These are phyloP conservation scores for Sporothrix inflata DNA, from an alignment of 2,329 filamentous ascomycete species.

Conservation along the genomic window DNA sequence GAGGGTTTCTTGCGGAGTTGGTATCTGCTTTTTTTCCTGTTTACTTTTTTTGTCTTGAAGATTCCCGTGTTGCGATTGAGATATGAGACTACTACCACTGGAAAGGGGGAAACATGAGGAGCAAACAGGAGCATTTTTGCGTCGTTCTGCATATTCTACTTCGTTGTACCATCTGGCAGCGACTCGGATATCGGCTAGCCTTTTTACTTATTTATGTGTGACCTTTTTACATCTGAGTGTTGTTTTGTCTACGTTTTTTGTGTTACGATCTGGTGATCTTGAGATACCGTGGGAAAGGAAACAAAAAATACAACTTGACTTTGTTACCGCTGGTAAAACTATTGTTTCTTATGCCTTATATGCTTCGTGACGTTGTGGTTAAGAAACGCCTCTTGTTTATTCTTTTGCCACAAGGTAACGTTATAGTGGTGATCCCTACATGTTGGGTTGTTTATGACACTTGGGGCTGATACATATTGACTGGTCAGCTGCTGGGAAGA, in stretches of 20 bases:
- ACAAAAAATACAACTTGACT: background rate
- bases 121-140: slow-evolving; percentile 32
- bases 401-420: background rate
- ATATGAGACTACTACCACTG: slow-evolving; percentile 20
- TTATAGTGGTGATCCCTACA: background rate
- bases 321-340: background rate
- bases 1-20: slow-evolving; percentile 33
- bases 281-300: background rate
- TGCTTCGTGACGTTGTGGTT: background rate
- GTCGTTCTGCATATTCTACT: slow-evolving; percentile 28
- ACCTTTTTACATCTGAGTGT: background rate
- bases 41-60: slow-evolving; percentile 23
- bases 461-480: too few relatives aligned
- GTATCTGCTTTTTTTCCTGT: slow-evolving; percentile 19
- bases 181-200: slow-evolving; percentile 25
- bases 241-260: background rate
- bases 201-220: slow-evolving; percentile 18
- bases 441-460: too few relatives aligned
- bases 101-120: slow-evolving; percentile 8
- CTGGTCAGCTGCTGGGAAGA: too few relatives aligned
- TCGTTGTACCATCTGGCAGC: slow-evolving; percentile 29
- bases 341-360: background rate
- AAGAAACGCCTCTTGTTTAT: background rate
- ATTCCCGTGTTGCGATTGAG: slow-evolving; percentile 34
- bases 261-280: background rate